These are phyloP conservation scores for Pseudopediastrum boryanum DNA, from an alignment of 139 green algal species.

Conservation along the genomic window DNA sequence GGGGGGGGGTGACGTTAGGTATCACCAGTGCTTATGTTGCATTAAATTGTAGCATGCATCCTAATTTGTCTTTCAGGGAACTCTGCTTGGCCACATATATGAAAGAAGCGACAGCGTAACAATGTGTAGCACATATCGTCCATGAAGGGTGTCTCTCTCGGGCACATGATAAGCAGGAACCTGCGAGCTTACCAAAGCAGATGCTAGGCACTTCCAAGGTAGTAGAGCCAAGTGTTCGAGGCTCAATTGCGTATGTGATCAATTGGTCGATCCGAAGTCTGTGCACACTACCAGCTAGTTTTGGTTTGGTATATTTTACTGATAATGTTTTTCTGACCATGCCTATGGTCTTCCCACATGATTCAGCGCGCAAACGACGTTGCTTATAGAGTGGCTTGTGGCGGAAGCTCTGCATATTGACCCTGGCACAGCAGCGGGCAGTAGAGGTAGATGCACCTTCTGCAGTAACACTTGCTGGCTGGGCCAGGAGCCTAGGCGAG, in stretches of 20 bases:
- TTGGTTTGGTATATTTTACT: no score
- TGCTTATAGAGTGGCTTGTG: no score
- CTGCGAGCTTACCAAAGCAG: conserved; percentile 53
- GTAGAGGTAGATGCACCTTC: no score
- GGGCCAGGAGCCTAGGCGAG: no score
- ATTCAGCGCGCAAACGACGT: no score
- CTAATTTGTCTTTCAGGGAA: neutral
- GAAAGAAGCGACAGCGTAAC: neutral
- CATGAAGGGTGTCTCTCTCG: neutral
- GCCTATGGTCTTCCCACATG: no score
- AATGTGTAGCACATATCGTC: neutral
- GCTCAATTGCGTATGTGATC: conserved; percentile 3
- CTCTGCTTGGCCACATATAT: neutral
- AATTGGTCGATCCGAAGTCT: neutral
- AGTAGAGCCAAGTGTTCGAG: conserved; percentile 34
- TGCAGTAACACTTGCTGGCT: no score
- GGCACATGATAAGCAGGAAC: no score
- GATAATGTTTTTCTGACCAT: no score
- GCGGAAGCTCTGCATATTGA: no score
- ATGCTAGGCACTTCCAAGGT: conserved; percentile 47
- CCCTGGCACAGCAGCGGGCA: no score
- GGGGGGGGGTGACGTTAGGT: neutral
- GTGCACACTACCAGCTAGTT: no score
- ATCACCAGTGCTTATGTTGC: neutral
- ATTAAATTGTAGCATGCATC: neutral